Percentiles rank a stretch among this genome's conserved stretches.
These are phyloP conservation scores for Xylariaceae sp. DNA, from an alignment of 2,329 filamentous ascomycete species.

Conservation along the genomic window DNA sequence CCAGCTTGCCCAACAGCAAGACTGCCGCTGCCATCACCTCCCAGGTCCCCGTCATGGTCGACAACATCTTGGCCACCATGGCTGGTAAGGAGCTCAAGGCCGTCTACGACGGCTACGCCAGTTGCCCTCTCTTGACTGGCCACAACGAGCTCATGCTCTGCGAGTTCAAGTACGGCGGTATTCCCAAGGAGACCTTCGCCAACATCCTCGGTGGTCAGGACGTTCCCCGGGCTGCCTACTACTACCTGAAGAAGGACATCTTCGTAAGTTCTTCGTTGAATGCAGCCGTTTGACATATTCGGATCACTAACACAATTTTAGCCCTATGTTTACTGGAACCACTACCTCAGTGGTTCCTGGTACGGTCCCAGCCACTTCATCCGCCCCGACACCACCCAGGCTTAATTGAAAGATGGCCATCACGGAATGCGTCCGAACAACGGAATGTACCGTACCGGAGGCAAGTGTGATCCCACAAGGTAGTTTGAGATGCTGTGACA, in stretches of 20 bases:
- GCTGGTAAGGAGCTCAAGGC: slow-evolving; percentile 32
- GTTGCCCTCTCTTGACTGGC: slow-evolving; percentile 42
- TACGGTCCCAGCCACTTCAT: slow-evolving; percentile 18
- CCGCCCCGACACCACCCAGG: slow-evolving; percentile 12
- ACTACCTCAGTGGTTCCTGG: slow-evolving; percentile 26
- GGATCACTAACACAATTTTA: slow-evolving; percentile 6
- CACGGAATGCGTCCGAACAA: background rate
- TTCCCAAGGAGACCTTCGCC: slow-evolving; percentile 42
- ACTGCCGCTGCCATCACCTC: slow-evolving; percentile 42
- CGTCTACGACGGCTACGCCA: slow-evolving; percentile 41
- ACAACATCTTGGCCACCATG: slow-evolving; percentile 36
- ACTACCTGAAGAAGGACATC: slow-evolving; percentile 43
- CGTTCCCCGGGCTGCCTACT: slow-evolving; percentile 36
- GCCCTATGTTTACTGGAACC: slow-evolving; percentile 31
- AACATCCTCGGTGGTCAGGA: slow-evolving; percentile 35
- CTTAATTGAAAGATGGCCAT: background rate
- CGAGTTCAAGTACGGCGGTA: slow-evolving; percentile 45
- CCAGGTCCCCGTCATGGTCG: slow-evolving; percentile 40
- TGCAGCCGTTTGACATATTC: background rate
- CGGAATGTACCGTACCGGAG: background rate
- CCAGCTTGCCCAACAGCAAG: slow-evolving; percentile 39
- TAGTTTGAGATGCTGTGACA: background rate
- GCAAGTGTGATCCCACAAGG: background rate
- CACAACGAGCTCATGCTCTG: slow-evolving; percentile 43
- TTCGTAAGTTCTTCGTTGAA: slow-evolving; percentile 30